Conservation (phyloP, 805 yeast genomes). For the Spathaspora sp. region DNA sequence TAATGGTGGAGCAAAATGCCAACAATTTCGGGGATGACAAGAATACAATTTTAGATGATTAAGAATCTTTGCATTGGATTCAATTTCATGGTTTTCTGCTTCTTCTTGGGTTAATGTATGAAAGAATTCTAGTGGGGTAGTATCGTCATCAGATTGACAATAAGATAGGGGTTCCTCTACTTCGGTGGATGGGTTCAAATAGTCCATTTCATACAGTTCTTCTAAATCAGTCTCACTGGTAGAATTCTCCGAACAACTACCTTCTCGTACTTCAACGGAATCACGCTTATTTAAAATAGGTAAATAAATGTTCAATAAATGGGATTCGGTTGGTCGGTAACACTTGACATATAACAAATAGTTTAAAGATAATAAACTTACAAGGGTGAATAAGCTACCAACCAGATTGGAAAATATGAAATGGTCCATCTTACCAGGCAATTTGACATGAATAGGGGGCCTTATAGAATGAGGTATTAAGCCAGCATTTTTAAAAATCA, state of each 20-base stretch:
- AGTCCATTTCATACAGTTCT: background rate
- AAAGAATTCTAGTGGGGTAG: background rate
- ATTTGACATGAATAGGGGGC: conserved; percentile 52
- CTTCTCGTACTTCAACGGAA: background rate
- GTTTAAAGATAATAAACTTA: background rate
- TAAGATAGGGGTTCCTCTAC: background rate
- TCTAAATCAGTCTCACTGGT: background rate
- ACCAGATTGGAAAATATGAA: conserved; percentile 24
- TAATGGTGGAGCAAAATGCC: conserved; percentile 57
- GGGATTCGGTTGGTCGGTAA: background rate
- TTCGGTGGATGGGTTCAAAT: background rate
- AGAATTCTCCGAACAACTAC: background rate
- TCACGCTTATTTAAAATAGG: background rate
- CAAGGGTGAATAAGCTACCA: background rate
- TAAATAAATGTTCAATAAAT: background rate
- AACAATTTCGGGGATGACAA: conserved; percentile 9
- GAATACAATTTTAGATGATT: background rate
- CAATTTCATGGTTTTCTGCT: background rate
- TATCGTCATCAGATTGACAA: background rate
- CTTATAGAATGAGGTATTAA: conserved; percentile 51
- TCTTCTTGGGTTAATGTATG: background rate
- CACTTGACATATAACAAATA: conserved; percentile 1
- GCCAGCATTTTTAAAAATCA: conserved; percentile 57
- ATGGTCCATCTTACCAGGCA: conserved; percentile 40
- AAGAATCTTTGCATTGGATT: conserved; percentile 1